These are phyloP conservation scores for Barbarea vulgaris DNA, from an alignment of 345 rosid genomes.

Conservation along the genomic window DNA sequence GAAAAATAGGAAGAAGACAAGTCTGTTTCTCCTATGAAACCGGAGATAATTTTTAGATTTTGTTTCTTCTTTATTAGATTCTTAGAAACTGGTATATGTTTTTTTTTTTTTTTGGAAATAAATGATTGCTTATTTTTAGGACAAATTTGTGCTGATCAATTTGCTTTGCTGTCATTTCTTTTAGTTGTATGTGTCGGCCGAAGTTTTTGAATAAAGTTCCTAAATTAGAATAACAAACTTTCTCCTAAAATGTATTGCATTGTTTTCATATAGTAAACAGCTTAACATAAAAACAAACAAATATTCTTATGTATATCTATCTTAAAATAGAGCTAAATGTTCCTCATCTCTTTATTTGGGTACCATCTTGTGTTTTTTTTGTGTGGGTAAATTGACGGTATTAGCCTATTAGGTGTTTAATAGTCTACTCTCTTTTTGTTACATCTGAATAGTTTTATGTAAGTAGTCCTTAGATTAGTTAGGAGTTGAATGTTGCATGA, in stretches of 20 bases:
- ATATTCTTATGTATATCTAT: background rate
- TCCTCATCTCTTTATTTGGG: background rate
- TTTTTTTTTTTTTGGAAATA: background rate
- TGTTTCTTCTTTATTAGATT: slow-evolving; percentile 26
- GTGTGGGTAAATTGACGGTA: background rate
- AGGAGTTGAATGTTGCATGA: background rate
- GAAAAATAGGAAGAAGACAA: slow-evolving; percentile 38
- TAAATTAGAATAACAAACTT: slow-evolving; percentile 19
- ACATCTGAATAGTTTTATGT: background rate
- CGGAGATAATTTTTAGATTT: slow-evolving; percentile 30
- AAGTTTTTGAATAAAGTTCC: background rate
- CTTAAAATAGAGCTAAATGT: background rate
- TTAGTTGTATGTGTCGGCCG: background rate
- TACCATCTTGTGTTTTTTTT: background rate
- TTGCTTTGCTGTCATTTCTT: slow-evolving; percentile 23
- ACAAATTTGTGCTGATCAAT: background rate
- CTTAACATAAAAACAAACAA: background rate
- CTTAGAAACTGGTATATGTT: slow-evolving; percentile 10
- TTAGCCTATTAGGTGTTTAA: background rate
- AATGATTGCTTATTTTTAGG: slow-evolving; percentile 12
- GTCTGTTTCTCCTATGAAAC: slow-evolving; percentile 26
- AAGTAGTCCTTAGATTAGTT: background rate
- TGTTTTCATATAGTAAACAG: background rate
- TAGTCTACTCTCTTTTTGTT: background rate
- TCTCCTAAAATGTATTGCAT: background rate